Base-by-base conservation (phyloP, 139 green algal species). In the Chlorella sp. region DNA sequence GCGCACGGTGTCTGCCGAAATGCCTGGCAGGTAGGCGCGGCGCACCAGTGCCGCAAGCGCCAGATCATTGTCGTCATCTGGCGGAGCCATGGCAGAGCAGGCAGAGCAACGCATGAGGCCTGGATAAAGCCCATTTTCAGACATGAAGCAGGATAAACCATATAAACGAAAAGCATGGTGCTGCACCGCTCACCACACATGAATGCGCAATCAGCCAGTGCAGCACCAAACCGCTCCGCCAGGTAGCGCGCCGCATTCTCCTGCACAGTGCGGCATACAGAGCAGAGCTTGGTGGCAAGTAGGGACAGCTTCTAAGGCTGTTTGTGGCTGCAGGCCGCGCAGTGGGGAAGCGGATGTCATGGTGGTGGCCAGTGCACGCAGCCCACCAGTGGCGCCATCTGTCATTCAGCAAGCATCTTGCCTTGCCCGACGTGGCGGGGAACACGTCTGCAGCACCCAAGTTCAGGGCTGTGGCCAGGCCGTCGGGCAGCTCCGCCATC, bases 371-470 rank as follows among this genome's bases (percentile, higher is more conserved):
- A 11, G 3, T 60, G 51, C 51, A 60, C 15, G 21, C 51, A 21
- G 2, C 51, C 51, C 15, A 21, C 51, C 51, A 60, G 51, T 15
- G 13, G 13, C 9, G 15, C 51, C 2, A 15, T 21, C 28, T 38
- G 5, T 16, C 28, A 69, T 3, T 16, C 63, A 73, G 4, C 65
- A 28, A 28, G 15, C 65, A n/a, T 34, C 16, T 7, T 17, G n/a
- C 78, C 89, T 97, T 97, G 72, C 94, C 94, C 60, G 85, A 92
- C 18, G 81, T 92, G 26, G 73, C 25, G 0, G 94, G 94, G 88
- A 94, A 97, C 30, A 97, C 92, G 81, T 97, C 94, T 9, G 87
- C 86, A 16, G 85, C 73, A 20, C 92, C 92, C 47, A 96, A 83
- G 83, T 97, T 97, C 74, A 87, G 89, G 11, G 86, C 89, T 69